phyloP scores from a whole-genome alignment of 2,329 filamentous ascomycete genomes.

The Leptographium radiaticola region DNA sequence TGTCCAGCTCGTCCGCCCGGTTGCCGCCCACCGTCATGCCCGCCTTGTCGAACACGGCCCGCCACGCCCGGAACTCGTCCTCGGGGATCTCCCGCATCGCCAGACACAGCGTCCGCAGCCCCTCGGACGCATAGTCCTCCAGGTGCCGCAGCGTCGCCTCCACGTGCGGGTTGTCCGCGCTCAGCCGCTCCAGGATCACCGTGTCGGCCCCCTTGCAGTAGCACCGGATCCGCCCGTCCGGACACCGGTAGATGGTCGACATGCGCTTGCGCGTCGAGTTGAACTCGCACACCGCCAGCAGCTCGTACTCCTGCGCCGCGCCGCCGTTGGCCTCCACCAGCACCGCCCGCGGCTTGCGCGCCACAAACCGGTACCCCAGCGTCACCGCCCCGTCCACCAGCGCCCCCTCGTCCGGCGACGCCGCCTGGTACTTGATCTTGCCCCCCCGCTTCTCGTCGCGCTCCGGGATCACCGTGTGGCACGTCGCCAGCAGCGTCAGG shows the following conservation, averaged over 20 bases:
- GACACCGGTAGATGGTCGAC: conserved; percentile 94
- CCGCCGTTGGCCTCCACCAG: conserved; percentile 62
- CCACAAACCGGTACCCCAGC: conserved; percentile 81
- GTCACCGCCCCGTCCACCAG: conserved; percentile 79
- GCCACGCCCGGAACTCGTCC: conserved; percentile 79
- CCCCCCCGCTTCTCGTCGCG: conserved; percentile 62
- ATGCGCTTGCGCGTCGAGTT: conserved; percentile 96
- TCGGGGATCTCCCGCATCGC: conserved; percentile 90
- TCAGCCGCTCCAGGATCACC: conserved; percentile 85
- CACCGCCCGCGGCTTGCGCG: conserved; percentile 79
- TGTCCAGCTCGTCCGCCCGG: conserved; percentile 88
- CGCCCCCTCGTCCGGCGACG: conserved; percentile 94
- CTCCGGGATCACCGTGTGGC: conserved; percentile 96
- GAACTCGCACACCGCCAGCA: conserved; percentile 96
- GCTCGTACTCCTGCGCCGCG: conserved; percentile 66
- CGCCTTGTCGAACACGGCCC: conserved; percentile 72
- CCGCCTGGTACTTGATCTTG: conserved; percentile 92
- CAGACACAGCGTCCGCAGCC: conserved; percentile 84
- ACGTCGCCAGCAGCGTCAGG: conserved; percentile 72
- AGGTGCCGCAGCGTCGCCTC: conserved; percentile 86
- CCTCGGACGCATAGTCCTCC: conserved; percentile 97
- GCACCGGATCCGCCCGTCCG: conserved; percentile 84
- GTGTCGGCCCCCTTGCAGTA: conserved; percentile 98
- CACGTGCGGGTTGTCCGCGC: conserved; percentile 70
- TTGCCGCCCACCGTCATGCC: conserved; percentile 84